phyloP scores from a whole-genome alignment of 2,329 filamentous ascomycete species.

The Trichoderma sp. region DNA sequence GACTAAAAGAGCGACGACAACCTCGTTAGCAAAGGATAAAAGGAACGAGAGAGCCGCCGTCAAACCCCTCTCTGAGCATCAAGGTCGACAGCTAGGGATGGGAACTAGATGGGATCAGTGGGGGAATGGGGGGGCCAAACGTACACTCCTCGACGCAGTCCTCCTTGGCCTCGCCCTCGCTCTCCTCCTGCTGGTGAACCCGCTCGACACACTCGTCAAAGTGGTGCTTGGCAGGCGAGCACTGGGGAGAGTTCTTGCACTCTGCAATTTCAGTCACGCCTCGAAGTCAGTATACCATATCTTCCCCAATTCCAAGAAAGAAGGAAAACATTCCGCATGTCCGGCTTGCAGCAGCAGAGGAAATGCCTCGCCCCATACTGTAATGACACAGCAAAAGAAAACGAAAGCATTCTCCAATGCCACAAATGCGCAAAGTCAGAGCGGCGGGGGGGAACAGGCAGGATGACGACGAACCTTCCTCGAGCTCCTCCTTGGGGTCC shows the following conservation, averaged over 20 bases:
- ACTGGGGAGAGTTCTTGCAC: slow-evolving; percentile 84
- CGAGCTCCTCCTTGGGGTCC: slow-evolving; percentile 84
- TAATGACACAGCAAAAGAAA: slow-evolving; percentile 3
- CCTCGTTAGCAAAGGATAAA: slow-evolving; percentile 13
- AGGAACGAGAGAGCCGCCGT: not conserved
- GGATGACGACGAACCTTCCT: slow-evolving; percentile 78
- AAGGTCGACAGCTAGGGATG: not conserved
- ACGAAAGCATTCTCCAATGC: not conserved
- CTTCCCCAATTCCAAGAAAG: not conserved
- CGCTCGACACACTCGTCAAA: slow-evolving; percentile 98
- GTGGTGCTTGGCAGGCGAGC: slow-evolving; percentile 91
- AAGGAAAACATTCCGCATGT: not conserved
- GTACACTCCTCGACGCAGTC: slow-evolving; percentile 99
- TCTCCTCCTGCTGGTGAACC: slow-evolving; percentile 65
- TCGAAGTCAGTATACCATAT: slow-evolving; percentile 24
- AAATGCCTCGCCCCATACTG: slow-evolving; percentile 31
- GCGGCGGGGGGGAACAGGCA: not conserved
- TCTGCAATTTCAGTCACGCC: slow-evolving; percentile 49
- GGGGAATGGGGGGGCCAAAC: slow-evolving; percentile 49
- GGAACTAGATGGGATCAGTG: not conserved
- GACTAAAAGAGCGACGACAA: slow-evolving; percentile 57
- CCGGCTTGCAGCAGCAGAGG: slow-evolving; percentile 18
- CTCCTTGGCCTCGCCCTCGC: slow-evolving; percentile 75
- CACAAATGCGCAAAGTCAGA: slow-evolving; percentile 11
- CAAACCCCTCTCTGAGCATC: not conserved